Percentiles rank a stretch among this genome's conserved stretches.
Evolutionary conservation across 129 eudicot species (phyloP).

Genomic region (Artemisia tridentata): DNA sequence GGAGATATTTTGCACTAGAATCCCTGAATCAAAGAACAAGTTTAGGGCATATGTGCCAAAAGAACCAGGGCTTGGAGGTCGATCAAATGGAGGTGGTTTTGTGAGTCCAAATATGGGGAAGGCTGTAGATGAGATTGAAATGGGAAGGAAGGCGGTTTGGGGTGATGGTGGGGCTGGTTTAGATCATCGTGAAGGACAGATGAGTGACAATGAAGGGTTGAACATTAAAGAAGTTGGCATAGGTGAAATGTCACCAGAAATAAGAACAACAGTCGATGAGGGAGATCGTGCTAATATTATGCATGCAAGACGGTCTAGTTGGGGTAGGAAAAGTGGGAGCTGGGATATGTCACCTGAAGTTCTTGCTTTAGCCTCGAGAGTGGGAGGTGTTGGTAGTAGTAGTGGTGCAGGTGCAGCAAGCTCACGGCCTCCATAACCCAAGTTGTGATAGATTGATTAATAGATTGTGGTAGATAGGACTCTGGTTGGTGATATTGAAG

Average conservation of each 20-base stretch:
- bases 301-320: conserved; percentile 80
- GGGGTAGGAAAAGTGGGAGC: conserved; percentile 95
- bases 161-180: conserved; percentile 67
- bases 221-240: conserved; percentile 62
- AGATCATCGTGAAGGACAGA: conserved; percentile 51
- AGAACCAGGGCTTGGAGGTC: conserved; percentile 61
- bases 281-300: conserved; percentile 73
- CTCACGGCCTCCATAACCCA: conserved; percentile 46
- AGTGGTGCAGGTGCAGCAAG: conserved; percentile 39
- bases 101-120: conserved; percentile 96
- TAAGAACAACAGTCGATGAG: conserved; percentile 79
- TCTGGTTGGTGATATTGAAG: conserved; percentile 13
- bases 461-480: conserved; percentile 22
- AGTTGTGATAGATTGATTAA: conserved; percentile 28
- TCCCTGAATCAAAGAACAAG: conserved; percentile 75
- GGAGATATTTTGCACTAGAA: conserved; percentile 68
- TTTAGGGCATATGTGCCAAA: conserved; percentile 69
- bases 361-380: conserved; percentile 81
- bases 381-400: conserved; percentile 63
- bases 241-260: conserved; percentile 78
- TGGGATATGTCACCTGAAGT: conserved; percentile 99
- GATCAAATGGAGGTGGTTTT: conserved; percentile 74
- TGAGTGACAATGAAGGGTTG: conserved; percentile 56
- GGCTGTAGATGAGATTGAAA: conserved; percentile 82
- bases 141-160: conserved; percentile 98